Percentiles rank a stretch among this genome's conserved stretches.
Conservation (phyloP, 345 rosid species). For the Camelina neglecta region DNA sequence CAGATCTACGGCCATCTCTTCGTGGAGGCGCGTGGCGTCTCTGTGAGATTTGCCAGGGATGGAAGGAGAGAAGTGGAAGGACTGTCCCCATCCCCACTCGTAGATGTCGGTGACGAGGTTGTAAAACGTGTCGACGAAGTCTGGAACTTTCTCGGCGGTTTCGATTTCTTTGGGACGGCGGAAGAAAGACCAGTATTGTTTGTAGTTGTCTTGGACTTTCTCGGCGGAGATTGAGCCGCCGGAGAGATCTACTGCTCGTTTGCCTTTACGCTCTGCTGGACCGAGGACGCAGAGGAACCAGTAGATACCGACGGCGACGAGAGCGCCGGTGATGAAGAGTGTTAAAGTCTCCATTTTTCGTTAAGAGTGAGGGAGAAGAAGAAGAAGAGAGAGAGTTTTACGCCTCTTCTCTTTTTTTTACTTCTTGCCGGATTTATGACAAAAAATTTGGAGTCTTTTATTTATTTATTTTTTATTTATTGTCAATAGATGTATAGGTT, state of each 20-base stretch:
- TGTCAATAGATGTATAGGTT: no score
- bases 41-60: conserved; percentile 77
- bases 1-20: conserved; percentile 88
- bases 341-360: conserved; percentile 58
- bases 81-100: conserved; percentile 99
- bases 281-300: conserved; percentile 95
- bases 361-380: conserved; percentile 1
- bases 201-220: conserved; percentile 83
- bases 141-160: conserved; percentile 86
- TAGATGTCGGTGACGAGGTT: conserved; percentile 96
- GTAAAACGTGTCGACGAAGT: conserved; percentile 94
- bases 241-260: conserved; percentile 76
- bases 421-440: conserved; percentile 13
- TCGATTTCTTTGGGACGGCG: conserved; percentile 94
- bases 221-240: conserved; percentile 97
- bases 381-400: neutral
- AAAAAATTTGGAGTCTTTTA: no score
- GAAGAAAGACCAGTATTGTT: conserved; percentile 90
- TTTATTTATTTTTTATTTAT: no score
- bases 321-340: conserved; percentile 72
- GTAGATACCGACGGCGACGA: conserved; percentile 75
- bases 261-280: conserved; percentile 85
- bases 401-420: neutral
- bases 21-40: conserved; percentile 91
- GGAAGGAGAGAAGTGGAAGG: conserved; percentile 95